Base-by-base conservation (phyloP, 305 asterid species). In the Fraxinus sp. region DNA sequence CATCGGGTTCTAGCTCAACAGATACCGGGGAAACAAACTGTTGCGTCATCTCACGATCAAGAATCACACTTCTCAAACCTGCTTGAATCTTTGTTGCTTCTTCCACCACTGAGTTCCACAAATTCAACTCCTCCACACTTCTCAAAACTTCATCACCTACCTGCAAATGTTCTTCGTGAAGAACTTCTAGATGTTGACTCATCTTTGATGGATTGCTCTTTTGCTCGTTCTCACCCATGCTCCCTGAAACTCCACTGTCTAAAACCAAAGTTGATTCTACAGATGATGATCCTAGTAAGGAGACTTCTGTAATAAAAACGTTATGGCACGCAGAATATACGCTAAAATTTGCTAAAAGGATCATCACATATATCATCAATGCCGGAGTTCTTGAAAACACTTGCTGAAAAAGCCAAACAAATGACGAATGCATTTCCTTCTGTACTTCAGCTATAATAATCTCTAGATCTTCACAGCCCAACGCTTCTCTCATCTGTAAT, bases 321-420 rank as follows among this genome's bases (percentile, higher is more conserved):
- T 80, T 85, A n/a, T 77, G 82, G 13, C 91, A 85, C 74, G 87
- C 77, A 0, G 98, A 94, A 80, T 91, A 70, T 3, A 86, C 91
- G 26, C 98, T 80, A 39, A 88, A 93, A 82, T 95, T 82, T 0
- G 98, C 95, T 84, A 95, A 82, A n/a, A 96, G 94, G 78, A 87
- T 81, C 97, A 96, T 94, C 22, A 93, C 87, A 62, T 86, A 77
- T 35, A 96, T 87, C 99, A 96, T 93, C 86, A 96, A 81, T 62
- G 68, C 79, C 0, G 98, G 99, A 1, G 98, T 90, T 36, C 75
- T 87, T 0, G 97, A 92, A 85, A 93, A 95, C 2, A 95, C 98
- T 82, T 92, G 94, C 82, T 90, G 94, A 89, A 96, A 96, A 7
- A 96, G 86, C 97, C 99, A 94, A 2, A 85, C 91, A 75, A 90